Evolutionary conservation across 2,329 filamentous ascomycete genomes (phyloP).

Genomic region (Stachybotrys echinatus): DNA sequence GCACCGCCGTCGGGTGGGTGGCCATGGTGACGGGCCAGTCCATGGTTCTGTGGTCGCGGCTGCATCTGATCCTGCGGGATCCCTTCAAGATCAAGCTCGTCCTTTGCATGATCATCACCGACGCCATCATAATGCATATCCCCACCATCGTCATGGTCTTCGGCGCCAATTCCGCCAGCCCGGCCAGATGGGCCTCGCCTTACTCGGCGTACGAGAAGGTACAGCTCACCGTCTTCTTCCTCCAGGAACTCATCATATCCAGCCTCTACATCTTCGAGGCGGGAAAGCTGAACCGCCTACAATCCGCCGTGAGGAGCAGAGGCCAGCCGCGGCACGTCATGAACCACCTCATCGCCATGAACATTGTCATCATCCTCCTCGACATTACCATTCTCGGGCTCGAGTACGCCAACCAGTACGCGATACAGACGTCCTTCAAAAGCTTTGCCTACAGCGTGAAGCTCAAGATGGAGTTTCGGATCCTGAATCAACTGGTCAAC

Average conservation of each 20-base stretch:
- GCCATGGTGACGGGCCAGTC: conserved; percentile 57
- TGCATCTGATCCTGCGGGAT: conserved; percentile 54
- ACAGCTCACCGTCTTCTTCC: conserved; percentile 50
- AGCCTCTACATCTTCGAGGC: conserved; percentile 49
- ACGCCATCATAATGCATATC: conserved; percentile 47
- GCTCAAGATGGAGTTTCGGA: conserved; percentile 33
- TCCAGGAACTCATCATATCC: conserved; percentile 51
- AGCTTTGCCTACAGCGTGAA: conserved; percentile 31
- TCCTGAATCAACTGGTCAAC: conserved; percentile 31
- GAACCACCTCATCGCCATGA: conserved; percentile 38
- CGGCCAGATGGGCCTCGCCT: conserved; percentile 11
- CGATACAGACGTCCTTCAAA: conserved; percentile 31
- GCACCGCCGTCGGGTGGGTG: conserved; percentile 21
- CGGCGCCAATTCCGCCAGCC: conserved; percentile 35
- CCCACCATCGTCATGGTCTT: conserved; percentile 50
- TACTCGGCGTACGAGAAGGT: conserved; percentile 49
- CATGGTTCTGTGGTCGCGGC: conserved; percentile 56
- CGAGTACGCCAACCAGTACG: conserved; percentile 28
- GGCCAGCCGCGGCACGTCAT: conserved; percentile 16
- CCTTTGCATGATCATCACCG: conserved; percentile 51
- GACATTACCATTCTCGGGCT: conserved; percentile 35
- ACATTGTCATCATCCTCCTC: conserved; percentile 38
- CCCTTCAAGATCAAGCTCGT: conserved; percentile 39
- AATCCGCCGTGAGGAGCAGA: conserved; percentile 23
- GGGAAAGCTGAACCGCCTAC: conserved; percentile 38